Base-by-base conservation (phyloP, 352 stramenopile species). In the Phytophthora hibernalis region DNA sequence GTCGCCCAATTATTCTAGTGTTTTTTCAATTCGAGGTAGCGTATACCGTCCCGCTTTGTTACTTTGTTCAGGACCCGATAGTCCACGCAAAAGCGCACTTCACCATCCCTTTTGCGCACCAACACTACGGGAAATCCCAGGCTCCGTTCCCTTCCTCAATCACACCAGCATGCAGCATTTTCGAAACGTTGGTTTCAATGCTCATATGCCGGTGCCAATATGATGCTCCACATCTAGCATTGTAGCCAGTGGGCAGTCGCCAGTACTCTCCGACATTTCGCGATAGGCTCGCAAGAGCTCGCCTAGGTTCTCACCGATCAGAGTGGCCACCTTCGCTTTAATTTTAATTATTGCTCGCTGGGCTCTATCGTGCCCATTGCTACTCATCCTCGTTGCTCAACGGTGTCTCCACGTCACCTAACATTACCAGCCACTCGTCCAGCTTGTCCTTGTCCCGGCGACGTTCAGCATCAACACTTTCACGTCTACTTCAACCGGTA, bases 61-160 rank as follows among this genome's bases (percentile, higher is more conserved):
- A n/a, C n/a, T n/a, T n/a, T n/a, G n/a, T n/a, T n/a, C n/a, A n/a
- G n/a, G n/a, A n/a, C n/a, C n/a, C n/a, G n/a, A n/a, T n/a, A n/a
- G n/a, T n/a, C n/a, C n/a, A n/a, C n/a, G n/a, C n/a, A n/a, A n/a
- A n/a, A n/a, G n/a, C n/a, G n/a, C n/a, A n/a, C n/a, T n/a, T n/a
- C n/a, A n/a, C n/a, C n/a, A n/a, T n/a, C n/a, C n/a, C n/a, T n/a
- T n/a, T n/a, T n/a, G n/a, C n/a, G n/a, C n/a, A 68, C 58, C 0
- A 73, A 33, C 9, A 73, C 58, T 4, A 71, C 55, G 58, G 65
- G 20, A 64, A 61, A 2, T 53, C 58, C 65, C 65, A 73, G 2
- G 58, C 40, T 0, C 58, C 58, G 13, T 62, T 51, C 1, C 42
- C 53, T 38, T 57, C 44, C 24, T 73, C 54, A 12, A 68, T 61